Conservation (phyloP, 2,329 filamentous ascomycete genomes). For the Claviceps arundinis region DNA sequence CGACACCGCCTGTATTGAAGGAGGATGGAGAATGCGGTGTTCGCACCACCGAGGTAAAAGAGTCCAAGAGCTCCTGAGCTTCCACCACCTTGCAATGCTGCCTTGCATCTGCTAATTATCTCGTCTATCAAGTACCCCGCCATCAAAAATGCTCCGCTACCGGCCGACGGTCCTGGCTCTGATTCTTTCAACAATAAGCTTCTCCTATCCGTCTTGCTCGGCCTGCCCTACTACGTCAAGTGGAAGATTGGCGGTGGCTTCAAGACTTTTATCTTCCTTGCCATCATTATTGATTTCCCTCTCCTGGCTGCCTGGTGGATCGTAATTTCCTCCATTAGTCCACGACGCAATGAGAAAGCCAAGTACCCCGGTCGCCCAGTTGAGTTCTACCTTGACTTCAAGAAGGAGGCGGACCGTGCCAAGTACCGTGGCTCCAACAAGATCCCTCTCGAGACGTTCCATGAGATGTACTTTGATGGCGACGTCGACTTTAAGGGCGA, state of each 20-base stretch:
- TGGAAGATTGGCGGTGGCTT: constrained; percentile 79
- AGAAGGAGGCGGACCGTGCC: constrained; percentile 43
- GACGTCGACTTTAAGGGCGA: constrained; percentile 95
- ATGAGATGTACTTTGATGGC: constrained; percentile 95
- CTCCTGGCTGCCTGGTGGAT: constrained; percentile 77
- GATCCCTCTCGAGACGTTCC: constrained; percentile 85
- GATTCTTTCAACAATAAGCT: constrained; percentile 78
- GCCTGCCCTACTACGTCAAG: constrained; percentile 66
- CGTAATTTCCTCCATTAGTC: constrained; percentile 64
- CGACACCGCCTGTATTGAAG: constrained; percentile 46
- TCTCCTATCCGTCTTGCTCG: constrained; percentile 55
- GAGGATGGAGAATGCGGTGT: constrained; percentile 46
- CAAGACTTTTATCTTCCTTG: constrained; percentile 81
- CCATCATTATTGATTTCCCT: constrained; percentile 62
- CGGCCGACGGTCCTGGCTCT: constrained; percentile 72
- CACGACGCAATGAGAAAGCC: constrained; percentile 87
- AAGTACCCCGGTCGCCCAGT: constrained; percentile 74
- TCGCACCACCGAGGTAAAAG: constrained; percentile 31
- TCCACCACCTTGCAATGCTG: neutral
- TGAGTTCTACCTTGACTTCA: constrained; percentile 82
- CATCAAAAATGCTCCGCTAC: constrained; percentile 89
- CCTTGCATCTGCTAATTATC: neutral
- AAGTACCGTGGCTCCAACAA: constrained; percentile 69
- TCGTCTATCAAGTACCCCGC: constrained; percentile 31
- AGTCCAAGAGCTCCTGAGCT: neutral